These are phyloP conservation scores for Pestalotiopsis fici DNA, from an alignment of 2,329 filamentous ascomycete genomes.

Conservation along the genomic window DNA sequence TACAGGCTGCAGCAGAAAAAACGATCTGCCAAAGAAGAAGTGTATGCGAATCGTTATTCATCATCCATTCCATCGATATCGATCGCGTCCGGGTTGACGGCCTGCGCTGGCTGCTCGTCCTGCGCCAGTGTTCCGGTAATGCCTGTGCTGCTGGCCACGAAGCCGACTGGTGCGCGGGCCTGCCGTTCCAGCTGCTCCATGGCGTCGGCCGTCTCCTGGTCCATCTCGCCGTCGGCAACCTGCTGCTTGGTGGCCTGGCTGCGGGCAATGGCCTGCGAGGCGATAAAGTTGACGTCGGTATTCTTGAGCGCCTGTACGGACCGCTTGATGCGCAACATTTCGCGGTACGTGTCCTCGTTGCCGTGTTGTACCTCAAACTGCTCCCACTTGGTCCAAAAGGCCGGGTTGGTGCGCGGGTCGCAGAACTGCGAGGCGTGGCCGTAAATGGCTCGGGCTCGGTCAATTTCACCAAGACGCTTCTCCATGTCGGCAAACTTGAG, in stretches of 20 bases:
- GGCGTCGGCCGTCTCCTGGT: slow-evolving; percentile 66
- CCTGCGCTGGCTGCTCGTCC: slow-evolving; percentile 41
- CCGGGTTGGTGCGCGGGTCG: slow-evolving; percentile 85
- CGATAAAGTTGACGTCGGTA: slow-evolving; percentile 98
- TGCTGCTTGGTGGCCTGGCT: slow-evolving; percentile 59
- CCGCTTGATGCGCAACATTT: slow-evolving; percentile 97
- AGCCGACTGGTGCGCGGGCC: slow-evolving; percentile 84
- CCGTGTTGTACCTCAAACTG: slow-evolving; percentile 96
- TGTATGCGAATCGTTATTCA: slow-evolving; percentile 25
- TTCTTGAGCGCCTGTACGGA: slow-evolving; percentile 98
- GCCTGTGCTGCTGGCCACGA: slow-evolving; percentile 82
- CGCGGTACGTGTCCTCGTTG: slow-evolving; percentile 99
- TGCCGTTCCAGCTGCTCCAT: slow-evolving; percentile 90
- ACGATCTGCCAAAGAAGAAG: background rate
- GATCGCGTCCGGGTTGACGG: slow-evolving; percentile 83
- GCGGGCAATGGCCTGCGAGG: slow-evolving; percentile 87
- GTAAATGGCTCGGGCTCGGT: slow-evolving; percentile 92
- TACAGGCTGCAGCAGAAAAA: background rate
- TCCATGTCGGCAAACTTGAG: slow-evolving; percentile 99
- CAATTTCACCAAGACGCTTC: slow-evolving; percentile 86
- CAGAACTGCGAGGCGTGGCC: slow-evolving; percentile 97
- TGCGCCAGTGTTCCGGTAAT: slow-evolving; percentile 61
- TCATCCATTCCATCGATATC: slow-evolving; percentile 75
- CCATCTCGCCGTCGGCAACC: slow-evolving; percentile 38
- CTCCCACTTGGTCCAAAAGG: slow-evolving; percentile 97